Evolutionary conservation across 345 rosid species (phyloP).

Genomic region (Syzygium grande): DNA sequence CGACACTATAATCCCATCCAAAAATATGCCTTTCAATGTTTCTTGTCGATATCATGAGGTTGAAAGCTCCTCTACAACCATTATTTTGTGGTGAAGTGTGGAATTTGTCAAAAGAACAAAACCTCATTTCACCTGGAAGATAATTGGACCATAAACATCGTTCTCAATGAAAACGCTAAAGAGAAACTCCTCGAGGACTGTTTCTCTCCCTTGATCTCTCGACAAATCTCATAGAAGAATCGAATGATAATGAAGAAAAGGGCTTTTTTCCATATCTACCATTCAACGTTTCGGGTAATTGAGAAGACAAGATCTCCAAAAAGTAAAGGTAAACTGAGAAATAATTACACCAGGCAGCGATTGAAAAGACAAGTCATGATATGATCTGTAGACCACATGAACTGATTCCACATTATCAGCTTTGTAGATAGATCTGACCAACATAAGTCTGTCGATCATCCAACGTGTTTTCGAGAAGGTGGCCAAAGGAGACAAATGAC

Average conservation of each 20-base stretch:
- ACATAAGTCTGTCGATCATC: not conserved
- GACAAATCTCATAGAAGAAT: not conserved
- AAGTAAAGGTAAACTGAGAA: not conserved
- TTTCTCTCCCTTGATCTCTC: not conserved
- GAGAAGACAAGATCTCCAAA: not conserved
- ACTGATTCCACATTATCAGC: not conserved
- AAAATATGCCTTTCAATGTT: not conserved
- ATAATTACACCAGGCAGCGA: no score
- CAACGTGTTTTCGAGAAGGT: not conserved
- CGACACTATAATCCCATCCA: not conserved
- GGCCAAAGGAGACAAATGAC: not conserved
- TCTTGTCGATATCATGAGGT: not conserved
- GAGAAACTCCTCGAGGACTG: not conserved
- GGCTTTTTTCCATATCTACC: not conserved
- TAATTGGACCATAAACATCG: not conserved
- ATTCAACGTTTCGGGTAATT: not conserved
- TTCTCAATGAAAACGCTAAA: not conserved
- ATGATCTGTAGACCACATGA: not conserved
- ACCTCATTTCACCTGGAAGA: not conserved
- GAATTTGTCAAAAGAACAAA: not conserved
- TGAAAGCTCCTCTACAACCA: not conserved
- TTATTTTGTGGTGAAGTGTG: not conserved
- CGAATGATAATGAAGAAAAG: not conserved
- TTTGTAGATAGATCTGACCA: not conserved
- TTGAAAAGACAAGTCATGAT: not conserved